Evolutionary conservation across 441 rosid species (phyloP).

Genomic region (Populus hybrid): DNA sequence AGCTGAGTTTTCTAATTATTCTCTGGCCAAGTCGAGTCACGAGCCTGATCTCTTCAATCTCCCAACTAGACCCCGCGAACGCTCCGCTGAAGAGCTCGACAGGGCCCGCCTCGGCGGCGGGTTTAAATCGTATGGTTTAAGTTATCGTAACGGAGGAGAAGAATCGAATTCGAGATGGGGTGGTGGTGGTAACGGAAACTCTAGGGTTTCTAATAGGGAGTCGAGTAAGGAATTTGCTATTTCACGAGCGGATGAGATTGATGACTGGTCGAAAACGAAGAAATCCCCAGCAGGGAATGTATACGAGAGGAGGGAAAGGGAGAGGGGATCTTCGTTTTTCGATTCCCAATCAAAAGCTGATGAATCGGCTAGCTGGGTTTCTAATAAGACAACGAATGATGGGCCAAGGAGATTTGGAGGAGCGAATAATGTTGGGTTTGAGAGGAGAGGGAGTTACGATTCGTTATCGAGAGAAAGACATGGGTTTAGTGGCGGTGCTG

Average conservation of each 20-base stretch:
- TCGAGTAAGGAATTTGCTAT: slow-evolving; percentile 39
- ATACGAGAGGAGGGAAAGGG: slow-evolving; percentile 44
- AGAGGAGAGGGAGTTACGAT: slow-evolving; percentile 42
- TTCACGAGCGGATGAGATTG: slow-evolving; percentile 87
- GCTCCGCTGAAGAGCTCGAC: slow-evolving; percentile 81
- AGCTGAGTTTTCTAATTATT: slow-evolving; percentile 45
- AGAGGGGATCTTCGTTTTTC: slow-evolving; percentile 38
- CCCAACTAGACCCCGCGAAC: slow-evolving; percentile 85
- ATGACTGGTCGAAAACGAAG: slow-evolving; percentile 76
- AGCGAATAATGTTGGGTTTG: slow-evolving; percentile 15
- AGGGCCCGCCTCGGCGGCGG: slow-evolving; percentile 71
- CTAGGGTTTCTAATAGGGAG: slow-evolving; percentile 55
- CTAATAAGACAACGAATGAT: slow-evolving; percentile 38
- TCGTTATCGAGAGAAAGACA: slow-evolving; percentile 57
- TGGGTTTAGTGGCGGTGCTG: slow-evolving; percentile 20
- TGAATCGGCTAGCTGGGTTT: slow-evolving; percentile 75
- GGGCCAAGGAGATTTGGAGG: slow-evolving; percentile 16
- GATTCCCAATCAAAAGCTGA: slow-evolving; percentile 89
- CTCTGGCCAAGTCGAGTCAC: slow-evolving; percentile 20
- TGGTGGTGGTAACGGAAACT: slow-evolving; percentile 18
- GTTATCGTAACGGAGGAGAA: slow-evolving; percentile 39
- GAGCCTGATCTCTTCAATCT: slow-evolving; percentile 53
- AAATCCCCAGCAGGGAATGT: slow-evolving; percentile 40
- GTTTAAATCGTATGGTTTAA: slow-evolving; percentile 54
- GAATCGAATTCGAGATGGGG: slow-evolving; percentile 63